Base-by-base conservation (phyloP, 495 filamentous ascomycete genomes). In the Ramalina intermedia region DNA sequence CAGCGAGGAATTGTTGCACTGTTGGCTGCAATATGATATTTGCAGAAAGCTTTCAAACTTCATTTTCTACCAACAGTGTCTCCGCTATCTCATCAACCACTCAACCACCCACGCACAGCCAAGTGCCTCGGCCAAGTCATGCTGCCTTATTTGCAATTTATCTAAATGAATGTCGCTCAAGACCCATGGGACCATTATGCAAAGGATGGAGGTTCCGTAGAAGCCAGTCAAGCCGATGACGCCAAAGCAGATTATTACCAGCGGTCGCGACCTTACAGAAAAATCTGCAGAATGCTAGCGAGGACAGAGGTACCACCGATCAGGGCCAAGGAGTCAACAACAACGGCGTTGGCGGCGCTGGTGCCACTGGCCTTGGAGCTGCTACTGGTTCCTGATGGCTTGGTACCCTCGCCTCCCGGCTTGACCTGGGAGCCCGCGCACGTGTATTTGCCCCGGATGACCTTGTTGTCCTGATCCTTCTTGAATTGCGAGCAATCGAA, bases 361-460 rank as follows among this genome's bases (percentile, higher is more conserved):
- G 53, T 59, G 17, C 50, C 58, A 46, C 70, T 56, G 35, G 65
- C 53, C 38, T 55, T 56, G 43, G 63, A 43, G 49, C 53, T 46
- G 55, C 58, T 59, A 48, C 54, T 52, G 43, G 58, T 58, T 46
- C 57, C 49, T 37, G 54, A 60, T 20, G 58, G 48, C 41, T 52
- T 57, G 48, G 65, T 66, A 56, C 67, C 66, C 54, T 63, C 66
- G 53, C 64, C 62, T 48, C 70, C 72, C 42, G 66, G 72, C 62
- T 50, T 61, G 33, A 27, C 47, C 43, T 69, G 46, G 55, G 58
- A 49, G 51, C 67, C 46, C 59, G 46, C 43, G 71, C 84, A 89
- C n/a, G 53, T 66, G 64, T 69, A 82, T 33, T 56, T 70, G 46
- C 84, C 84, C 57, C 76, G 71, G 63, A 88, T 79, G 56, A 68